Conservation (phyloP, 441 rosid genomes). For the Syzygium malaccense region DNA sequence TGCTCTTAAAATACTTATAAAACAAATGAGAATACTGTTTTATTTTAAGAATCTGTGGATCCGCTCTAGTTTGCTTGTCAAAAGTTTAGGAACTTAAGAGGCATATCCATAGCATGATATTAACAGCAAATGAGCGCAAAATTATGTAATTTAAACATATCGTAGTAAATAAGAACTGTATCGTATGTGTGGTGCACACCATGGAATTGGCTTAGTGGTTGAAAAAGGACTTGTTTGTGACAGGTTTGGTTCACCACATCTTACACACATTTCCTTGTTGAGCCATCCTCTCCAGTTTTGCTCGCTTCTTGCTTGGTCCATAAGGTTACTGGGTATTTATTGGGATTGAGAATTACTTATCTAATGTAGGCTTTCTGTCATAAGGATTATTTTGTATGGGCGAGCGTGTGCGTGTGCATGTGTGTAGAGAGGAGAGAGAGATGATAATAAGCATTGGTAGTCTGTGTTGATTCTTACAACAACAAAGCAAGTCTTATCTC, state of each 20-base stretch:
- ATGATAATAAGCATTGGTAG: neutral
- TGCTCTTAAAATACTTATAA: neutral
- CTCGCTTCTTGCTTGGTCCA: neutral
- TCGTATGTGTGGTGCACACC: neutral
- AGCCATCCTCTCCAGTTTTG: neutral
- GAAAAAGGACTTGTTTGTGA: neutral
- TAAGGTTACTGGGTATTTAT: neutral
- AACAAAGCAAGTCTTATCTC: neutral
- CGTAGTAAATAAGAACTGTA: neutral
- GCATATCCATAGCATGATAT: neutral
- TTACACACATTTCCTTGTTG: neutral
- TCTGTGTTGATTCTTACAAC: neutral
- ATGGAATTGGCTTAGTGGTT: neutral
- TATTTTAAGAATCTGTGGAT: neutral
- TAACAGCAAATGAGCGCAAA: neutral
- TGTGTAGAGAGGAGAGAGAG: neutral
- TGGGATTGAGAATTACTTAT: neutral
- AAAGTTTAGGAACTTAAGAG: neutral
- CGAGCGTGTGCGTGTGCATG: neutral
- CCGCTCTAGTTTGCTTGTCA: neutral
- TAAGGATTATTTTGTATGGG: neutral
- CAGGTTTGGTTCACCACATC: neutral
- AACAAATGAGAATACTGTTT: neutral
- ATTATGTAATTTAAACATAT: neutral
- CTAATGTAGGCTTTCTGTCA: neutral